Evolutionary conservation across 768 basidiomycete genomes (phyloP).

Genomic region (Trichaptum fuscoviolaceum): DNA sequence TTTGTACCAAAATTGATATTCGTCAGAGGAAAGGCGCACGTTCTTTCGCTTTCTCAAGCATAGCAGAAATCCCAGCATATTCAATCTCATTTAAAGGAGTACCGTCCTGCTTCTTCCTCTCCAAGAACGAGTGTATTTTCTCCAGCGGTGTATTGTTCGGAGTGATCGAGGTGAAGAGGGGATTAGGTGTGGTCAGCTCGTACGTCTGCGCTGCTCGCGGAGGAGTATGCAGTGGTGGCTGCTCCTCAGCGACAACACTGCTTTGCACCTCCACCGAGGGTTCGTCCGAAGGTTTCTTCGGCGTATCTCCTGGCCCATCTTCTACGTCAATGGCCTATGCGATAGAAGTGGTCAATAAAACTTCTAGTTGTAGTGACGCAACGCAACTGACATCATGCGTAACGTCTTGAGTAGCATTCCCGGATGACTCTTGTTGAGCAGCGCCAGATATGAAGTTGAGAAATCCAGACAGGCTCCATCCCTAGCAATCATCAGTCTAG

Average conservation of each 20-base stretch:
- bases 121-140: background rate
- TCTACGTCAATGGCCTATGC: background rate
- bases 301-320: background rate
- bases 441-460: background rate
- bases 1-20: background rate
- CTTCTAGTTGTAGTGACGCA: background rate
- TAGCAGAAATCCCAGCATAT: slow-evolving; percentile 47
- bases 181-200: background rate
- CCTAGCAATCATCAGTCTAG: background rate
- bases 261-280: background rate
- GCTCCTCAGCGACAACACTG: background rate
- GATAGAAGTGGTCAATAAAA: background rate
- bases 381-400: background rate
- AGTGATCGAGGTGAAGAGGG: background rate
- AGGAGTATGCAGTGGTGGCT: background rate
- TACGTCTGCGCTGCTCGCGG: background rate
- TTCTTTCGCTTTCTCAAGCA: slow-evolving; percentile 48
- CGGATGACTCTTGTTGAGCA: background rate
- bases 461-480: background rate
- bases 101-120: slow-evolving; percentile 35
- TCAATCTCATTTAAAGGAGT: slow-evolving; percentile 47
- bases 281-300: background rate
- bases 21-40: slow-evolving; percentile 28
- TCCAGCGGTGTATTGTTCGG: background rate
- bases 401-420: background rate